Evolutionary conservation across 2,329 filamentous ascomycete species (phyloP).

Genomic region (Trichophyton benhamiae): DNA sequence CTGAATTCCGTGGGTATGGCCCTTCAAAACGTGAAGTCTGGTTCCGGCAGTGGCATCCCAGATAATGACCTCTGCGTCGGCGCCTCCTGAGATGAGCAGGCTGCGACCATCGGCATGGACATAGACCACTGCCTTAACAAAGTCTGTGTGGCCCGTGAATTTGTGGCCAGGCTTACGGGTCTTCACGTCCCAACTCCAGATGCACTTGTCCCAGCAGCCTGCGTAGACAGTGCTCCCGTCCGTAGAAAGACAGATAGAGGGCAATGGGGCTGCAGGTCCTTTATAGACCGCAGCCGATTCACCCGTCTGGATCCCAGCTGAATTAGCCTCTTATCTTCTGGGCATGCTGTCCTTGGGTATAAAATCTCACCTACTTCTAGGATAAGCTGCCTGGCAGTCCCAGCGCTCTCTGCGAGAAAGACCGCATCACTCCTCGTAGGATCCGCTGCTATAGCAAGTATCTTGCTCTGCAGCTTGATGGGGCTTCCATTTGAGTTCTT

Average conservation of each 20-base stretch:
- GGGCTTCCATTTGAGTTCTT: conserved; percentile 79
- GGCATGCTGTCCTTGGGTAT: conserved; percentile 2
- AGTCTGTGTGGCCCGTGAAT: conserved; percentile 72
- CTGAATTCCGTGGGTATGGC: conserved; percentile 66
- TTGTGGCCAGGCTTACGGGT: conserved; percentile 44
- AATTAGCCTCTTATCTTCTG: background rate
- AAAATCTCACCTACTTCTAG: conserved; percentile 53
- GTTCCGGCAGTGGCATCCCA: conserved; percentile 62
- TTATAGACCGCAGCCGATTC: conserved; percentile 45
- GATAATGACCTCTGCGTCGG: conserved; percentile 68
- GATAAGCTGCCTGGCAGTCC: conserved; percentile 59
- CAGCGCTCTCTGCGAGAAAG: conserved; percentile 79
- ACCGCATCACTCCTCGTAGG: conserved; percentile 50
- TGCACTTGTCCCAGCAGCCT: conserved; percentile 85
- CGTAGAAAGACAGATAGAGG: conserved; percentile 56
- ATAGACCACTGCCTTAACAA: conserved; percentile 69
- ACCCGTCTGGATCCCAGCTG: conserved; percentile 27
- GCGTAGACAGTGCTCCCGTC: conserved; percentile 56
- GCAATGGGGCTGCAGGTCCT: conserved; percentile 68
- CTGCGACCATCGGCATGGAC: conserved; percentile 49
- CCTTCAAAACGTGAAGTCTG: conserved; percentile 64
- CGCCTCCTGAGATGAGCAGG: conserved; percentile 58
- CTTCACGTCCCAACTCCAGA: conserved; percentile 70
- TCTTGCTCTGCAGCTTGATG: conserved; percentile 69
- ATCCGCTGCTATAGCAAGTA: conserved; percentile 61